Conservation (phyloP, 169 alveolate genomes). For the Plasmodium yoelii region DNA sequence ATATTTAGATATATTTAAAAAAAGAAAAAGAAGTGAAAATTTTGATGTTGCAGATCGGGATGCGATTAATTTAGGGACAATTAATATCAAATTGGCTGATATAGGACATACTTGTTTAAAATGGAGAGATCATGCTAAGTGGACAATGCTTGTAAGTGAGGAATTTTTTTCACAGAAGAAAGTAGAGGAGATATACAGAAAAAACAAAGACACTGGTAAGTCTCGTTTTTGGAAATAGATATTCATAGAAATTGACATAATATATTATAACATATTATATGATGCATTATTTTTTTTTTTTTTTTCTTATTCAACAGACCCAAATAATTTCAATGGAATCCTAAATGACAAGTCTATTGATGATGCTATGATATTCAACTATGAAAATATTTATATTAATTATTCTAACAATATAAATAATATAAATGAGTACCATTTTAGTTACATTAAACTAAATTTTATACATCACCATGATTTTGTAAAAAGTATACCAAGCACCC, state of each 20-base stretch:
- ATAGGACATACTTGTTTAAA: constrained; percentile 93
- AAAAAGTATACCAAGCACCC: constrained; percentile 66
- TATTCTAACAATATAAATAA: constrained; percentile 51
- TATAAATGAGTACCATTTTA: constrained; percentile 46
- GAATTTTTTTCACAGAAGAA: constrained; percentile 94
- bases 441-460: constrained; percentile 68
- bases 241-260: not conserved
- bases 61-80: constrained; percentile 88
- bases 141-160: constrained; percentile 94
- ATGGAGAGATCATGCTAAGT: constrained; percentile 91
- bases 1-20: constrained; percentile 89
- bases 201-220: constrained; percentile 61
- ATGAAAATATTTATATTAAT: constrained; percentile 71
- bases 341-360: constrained; percentile 40
- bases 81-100: constrained; percentile 94
- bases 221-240: no score
- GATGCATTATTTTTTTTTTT: not conserved
- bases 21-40: constrained; percentile 78
- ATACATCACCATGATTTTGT: constrained; percentile 72
- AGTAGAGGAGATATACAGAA: constrained; percentile 78
- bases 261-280: not conserved
- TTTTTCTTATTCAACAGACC: constrained; percentile 2
- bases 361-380: constrained; percentile 53
- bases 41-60: constrained; percentile 84
- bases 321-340: constrained; percentile 6